Conservation (phyloP, 2,329 filamentous ascomycete genomes). For the Fusarium chlamydosporum region DNA sequence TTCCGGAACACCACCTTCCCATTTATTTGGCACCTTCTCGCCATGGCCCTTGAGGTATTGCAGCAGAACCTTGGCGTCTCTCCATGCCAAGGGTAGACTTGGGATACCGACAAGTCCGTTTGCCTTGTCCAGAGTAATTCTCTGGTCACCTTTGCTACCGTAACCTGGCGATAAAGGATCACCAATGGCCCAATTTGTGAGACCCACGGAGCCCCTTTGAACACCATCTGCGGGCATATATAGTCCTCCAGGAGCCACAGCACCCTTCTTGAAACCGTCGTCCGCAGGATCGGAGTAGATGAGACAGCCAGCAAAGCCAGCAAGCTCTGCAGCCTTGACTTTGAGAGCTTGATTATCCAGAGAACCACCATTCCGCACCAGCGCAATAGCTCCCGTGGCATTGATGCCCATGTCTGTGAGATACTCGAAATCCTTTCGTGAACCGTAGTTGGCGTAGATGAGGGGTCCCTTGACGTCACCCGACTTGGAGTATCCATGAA, state of each 20-base stretch:
- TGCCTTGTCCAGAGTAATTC: slow-evolving; percentile 78
- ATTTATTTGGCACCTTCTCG: slow-evolving; percentile 74
- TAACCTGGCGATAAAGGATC: slow-evolving; percentile 94
- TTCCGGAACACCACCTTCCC: slow-evolving; percentile 83
- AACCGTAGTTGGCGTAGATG: slow-evolving; percentile 94
- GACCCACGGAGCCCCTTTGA: slow-evolving; percentile 83
- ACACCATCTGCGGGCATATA: slow-evolving; percentile 87
- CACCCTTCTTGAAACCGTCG: slow-evolving; percentile 82
- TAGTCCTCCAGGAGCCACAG: slow-evolving; percentile 80
- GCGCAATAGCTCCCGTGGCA: slow-evolving; percentile 82
- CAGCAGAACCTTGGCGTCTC: slow-evolving; percentile 85
- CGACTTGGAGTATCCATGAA: slow-evolving; percentile 89
- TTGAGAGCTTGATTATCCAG: slow-evolving; percentile 83
- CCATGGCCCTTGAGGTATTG: slow-evolving; percentile 83
- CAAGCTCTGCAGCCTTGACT: slow-evolving; percentile 88
- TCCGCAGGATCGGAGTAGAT: slow-evolving; percentile 93
- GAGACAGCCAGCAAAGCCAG: slow-evolving; percentile 87
- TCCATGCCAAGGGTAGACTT: slow-evolving; percentile 90
- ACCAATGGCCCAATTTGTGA: slow-evolving; percentile 86
- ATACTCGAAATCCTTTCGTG: slow-evolving; percentile 82
- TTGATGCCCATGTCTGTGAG: slow-evolving; percentile 80
- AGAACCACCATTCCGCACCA: slow-evolving; percentile 85
- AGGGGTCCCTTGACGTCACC: slow-evolving; percentile 89
- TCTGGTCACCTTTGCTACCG: slow-evolving; percentile 76
- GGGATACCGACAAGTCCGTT: slow-evolving; percentile 85